These are phyloP conservation scores for Torulaspora microellipsoides DNA, from an alignment of 805 yeast genomes.

Conservation along the genomic window DNA sequence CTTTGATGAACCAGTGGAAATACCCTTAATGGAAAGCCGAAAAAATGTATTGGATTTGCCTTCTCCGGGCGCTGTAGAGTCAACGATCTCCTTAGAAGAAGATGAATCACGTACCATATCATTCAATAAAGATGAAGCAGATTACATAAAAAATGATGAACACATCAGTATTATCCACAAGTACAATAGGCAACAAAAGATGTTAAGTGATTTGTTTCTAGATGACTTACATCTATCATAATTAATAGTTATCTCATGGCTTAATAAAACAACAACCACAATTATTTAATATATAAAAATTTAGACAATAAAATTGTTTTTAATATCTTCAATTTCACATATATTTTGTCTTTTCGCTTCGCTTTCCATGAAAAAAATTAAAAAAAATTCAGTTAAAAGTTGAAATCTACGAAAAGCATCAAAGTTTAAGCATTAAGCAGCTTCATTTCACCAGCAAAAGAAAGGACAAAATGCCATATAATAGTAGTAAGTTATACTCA, in stretches of 20 bases:
- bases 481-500: conserved; percentile 11
- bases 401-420: too few species aligned
- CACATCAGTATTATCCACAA: neutral
- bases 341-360: too few species aligned
- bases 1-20: conserved; percentile 19
- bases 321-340: too few species aligned
- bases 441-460: too few species aligned
- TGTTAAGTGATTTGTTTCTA: conserved; percentile 6
- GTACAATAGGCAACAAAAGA: conserved; percentile 5
- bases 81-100: conserved; percentile 7
- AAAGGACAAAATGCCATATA: conserved; percentile 10
- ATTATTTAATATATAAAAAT: too few species aligned
- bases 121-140: conserved; percentile 3
- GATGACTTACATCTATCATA: conserved; percentile 1
- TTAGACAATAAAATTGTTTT: too few species aligned
- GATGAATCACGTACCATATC: conserved; percentile 5
- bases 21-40: conserved; percentile 2
- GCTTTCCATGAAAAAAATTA: too few species aligned
- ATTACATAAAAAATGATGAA: conserved; percentile 5
- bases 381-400: too few species aligned
- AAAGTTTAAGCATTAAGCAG: too few species aligned
- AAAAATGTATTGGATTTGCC: neutral
- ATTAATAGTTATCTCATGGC: neutral
- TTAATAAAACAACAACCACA: too few species aligned
- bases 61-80: conserved; percentile 1